Percentiles rank a stretch among this genome's conserved stretches.
phyloP scores from a whole-genome alignment of 148 eudicot species.

The Amaranthus palmeri region DNA sequence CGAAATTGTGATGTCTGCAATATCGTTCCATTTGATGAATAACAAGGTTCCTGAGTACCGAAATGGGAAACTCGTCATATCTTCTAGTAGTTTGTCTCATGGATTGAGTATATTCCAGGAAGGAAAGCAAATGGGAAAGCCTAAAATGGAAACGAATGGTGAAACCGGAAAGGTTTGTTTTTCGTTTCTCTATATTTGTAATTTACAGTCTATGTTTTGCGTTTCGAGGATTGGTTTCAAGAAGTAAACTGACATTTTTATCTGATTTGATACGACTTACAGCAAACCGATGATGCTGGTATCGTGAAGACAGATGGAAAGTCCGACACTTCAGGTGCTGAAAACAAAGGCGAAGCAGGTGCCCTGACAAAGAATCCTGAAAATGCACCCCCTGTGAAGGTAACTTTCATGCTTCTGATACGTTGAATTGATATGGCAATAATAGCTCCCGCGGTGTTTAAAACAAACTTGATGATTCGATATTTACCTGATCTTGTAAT shows the following conservation, averaged over 20 bases:
- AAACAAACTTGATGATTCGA: too few relatives aligned
- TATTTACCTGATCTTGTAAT: too few relatives aligned
- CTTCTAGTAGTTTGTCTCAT: constrained; percentile 78
- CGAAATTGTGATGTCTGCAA: constrained; percentile 78
- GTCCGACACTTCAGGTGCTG: constrained; percentile 39
- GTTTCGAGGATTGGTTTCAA: background rate
- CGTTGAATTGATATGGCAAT: background rate
- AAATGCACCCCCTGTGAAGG: constrained; percentile 44
- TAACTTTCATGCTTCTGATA: constrained; percentile 13
- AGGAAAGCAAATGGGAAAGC: constrained; percentile 44
- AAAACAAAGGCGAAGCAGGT: constrained; percentile 44
- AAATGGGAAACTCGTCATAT: constrained; percentile 82
- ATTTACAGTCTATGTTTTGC: background rate
- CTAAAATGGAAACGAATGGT: constrained; percentile 64
- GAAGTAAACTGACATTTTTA: background rate
- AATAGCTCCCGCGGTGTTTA: too few relatives aligned
- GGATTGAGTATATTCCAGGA: constrained; percentile 87
- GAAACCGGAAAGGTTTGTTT: constrained; percentile 67
- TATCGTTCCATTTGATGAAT: constrained; percentile 74
- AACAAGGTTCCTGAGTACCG: constrained; percentile 78
- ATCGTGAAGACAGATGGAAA: constrained; percentile 53
- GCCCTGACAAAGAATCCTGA: constrained; percentile 56
- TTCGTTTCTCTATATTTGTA: background rate
- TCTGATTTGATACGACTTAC: constrained; percentile 17
- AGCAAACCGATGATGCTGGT: constrained; percentile 40